These are phyloP conservation scores for Cucumis hystrix DNA, from an alignment of 306 rosid genomes.

Conservation along the genomic window DNA sequence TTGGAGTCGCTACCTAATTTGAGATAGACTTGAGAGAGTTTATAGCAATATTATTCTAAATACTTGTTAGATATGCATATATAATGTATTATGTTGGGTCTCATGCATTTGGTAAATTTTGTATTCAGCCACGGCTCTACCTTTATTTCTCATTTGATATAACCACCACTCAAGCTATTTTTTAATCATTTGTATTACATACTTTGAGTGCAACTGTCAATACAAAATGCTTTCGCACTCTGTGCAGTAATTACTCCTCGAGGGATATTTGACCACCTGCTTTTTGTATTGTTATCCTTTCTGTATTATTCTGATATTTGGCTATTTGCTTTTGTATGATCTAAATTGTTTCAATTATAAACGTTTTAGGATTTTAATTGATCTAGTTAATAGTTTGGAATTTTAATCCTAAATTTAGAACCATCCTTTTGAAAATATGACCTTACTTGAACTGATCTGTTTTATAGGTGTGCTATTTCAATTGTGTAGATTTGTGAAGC, in stretches of 20 bases:
- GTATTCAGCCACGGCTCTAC: neutral
- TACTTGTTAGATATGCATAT: neutral
- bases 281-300: neutral
- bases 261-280: neutral
- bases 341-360: too few relatives aligned
- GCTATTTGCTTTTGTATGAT: too few relatives aligned
- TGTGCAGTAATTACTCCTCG: neutral
- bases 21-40: neutral
- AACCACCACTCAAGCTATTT: neutral
- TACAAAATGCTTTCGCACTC: constrained; percentile 3
- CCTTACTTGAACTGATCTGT: too few relatives aligned
- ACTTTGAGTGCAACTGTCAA: neutral
- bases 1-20: neutral
- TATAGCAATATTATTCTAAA: neutral
- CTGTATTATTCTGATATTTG: too few relatives aligned
- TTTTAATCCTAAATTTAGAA: too few relatives aligned
- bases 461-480: too few relatives aligned
- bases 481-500: too few relatives aligned
- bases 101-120: neutral
- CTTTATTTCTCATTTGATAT: neutral
- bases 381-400: too few relatives aligned
- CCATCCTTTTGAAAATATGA: too few relatives aligned
- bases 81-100: constrained; percentile 9
- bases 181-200: neutral
- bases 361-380: too few relatives aligned